These are phyloP conservation scores for Fusarium longipes DNA, from an alignment of 2,329 filamentous ascomycete species.

Conservation along the genomic window DNA sequence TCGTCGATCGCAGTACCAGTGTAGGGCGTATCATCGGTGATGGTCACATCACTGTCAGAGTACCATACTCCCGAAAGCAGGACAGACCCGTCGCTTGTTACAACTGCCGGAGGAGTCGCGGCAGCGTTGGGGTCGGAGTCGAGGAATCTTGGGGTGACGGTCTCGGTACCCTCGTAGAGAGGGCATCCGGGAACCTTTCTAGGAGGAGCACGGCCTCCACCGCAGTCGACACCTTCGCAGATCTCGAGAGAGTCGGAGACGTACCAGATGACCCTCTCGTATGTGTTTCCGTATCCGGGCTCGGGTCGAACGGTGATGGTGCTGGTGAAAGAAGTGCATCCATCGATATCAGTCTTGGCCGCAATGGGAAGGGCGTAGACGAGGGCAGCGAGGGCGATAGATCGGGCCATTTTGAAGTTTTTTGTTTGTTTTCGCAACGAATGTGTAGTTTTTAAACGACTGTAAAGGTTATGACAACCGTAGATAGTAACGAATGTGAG, in stretches of 20 bases:
- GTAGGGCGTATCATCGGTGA: neutral
- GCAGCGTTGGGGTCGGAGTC: neutral
- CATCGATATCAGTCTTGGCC: neutral
- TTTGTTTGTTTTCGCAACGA: neutral
- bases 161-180: constrained; percentile 6
- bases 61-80: neutral
- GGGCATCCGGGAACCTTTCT: constrained; percentile 3
- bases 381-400: constrained; percentile 2
- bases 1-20: neutral
- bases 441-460: neutral
- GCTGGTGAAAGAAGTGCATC: constrained; percentile 10
- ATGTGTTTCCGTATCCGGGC: constrained; percentile 5
- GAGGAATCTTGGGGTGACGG: neutral
- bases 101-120: neutral
- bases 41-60: neutral
- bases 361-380: neutral
- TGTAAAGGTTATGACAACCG: neutral
- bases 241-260: neutral
- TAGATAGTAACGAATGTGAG: neutral
- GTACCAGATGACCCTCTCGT: neutral
- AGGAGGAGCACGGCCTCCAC: constrained; percentile 6
- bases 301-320: neutral
- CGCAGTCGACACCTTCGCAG: constrained; percentile 6
- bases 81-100: neutral
- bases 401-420: neutral